These are phyloP conservation scores for Aureobasidium sp. DNA, from an alignment of 2,329 filamentous ascomycete species.

Conservation along the genomic window DNA sequence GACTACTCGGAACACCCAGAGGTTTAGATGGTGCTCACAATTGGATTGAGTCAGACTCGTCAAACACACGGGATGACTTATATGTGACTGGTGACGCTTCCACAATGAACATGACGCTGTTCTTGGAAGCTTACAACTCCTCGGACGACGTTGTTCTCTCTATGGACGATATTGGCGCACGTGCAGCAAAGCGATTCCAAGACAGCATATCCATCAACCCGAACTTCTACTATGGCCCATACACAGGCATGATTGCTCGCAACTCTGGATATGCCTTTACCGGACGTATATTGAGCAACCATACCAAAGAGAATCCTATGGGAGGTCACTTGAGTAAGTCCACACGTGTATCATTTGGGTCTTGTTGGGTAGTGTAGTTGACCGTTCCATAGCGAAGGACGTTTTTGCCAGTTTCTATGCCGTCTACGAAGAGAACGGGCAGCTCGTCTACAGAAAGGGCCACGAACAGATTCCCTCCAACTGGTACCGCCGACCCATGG, in stretches of 20 bases:
- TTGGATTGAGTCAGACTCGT: slow-evolving; percentile 61
- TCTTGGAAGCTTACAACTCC: slow-evolving; percentile 50
- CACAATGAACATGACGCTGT: slow-evolving; percentile 58
- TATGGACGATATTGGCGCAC: slow-evolving; percentile 34
- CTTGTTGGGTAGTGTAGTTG: slow-evolving; percentile 15
- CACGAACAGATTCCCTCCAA: slow-evolving; percentile 48
- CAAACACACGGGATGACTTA: slow-evolving; percentile 58
- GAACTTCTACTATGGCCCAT: slow-evolving; percentile 34
- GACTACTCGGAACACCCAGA: slow-evolving; percentile 30
- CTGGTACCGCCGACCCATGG: slow-evolving; percentile 40
- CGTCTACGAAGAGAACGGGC: slow-evolving; percentile 35
- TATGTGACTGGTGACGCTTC: slow-evolving; percentile 54
- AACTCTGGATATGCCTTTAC: slow-evolving; percentile 35
- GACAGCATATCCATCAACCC: slow-evolving; percentile 35
- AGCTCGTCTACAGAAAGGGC: slow-evolving; percentile 36
- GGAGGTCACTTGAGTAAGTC: slow-evolving; percentile 37
- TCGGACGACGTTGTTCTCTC: slow-evolving; percentile 29
- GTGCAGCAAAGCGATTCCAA: slow-evolving; percentile 31
- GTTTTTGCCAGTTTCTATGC: slow-evolving; percentile 37
- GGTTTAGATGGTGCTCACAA: slow-evolving; percentile 59
- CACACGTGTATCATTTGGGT: background rate
- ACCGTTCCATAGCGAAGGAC: slow-evolving; percentile 31
- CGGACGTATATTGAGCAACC: slow-evolving; percentile 44
- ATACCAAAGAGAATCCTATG: slow-evolving; percentile 40
- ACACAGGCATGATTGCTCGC: slow-evolving; percentile 30